Conservation (phyloP, 2,329 filamentous ascomycete species). For the Botrytis tulipae region DNA sequence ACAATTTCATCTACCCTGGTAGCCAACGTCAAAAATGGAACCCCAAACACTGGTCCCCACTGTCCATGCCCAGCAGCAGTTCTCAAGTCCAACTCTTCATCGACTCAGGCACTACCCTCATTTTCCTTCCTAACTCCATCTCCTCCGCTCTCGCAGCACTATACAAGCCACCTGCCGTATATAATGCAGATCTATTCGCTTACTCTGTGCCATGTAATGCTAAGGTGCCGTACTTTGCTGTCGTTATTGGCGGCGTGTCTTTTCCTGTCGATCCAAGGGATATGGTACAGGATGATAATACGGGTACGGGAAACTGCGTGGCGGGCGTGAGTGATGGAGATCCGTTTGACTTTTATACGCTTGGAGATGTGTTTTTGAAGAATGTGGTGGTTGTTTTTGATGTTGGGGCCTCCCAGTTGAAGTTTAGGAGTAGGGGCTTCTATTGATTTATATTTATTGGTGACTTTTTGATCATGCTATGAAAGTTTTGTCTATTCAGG, state of each 20-base stretch:
- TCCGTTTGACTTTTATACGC: constrained; percentile 43
- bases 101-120: constrained; percentile 26
- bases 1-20: constrained; percentile 20
- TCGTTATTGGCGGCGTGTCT: constrained; percentile 25
- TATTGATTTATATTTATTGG: neutral
- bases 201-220: constrained; percentile 25
- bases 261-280: constrained; percentile 24
- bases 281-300: constrained; percentile 24
- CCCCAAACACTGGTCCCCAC: neutral
- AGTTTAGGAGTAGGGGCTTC: constrained; percentile 35
- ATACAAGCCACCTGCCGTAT: constrained; percentile 21
- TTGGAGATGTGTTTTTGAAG: constrained; percentile 52
- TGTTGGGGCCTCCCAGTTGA: constrained; percentile 47
- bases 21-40: neutral
- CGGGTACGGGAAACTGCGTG: constrained; percentile 14
- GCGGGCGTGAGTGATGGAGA: constrained; percentile 32
- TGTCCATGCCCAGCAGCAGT: neutral
- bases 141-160: constrained; percentile 21
- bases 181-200: neutral
- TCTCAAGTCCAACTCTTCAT: constrained; percentile 13
- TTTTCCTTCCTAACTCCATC: constrained; percentile 19
- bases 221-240: constrained; percentile 21
- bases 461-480: neutral
- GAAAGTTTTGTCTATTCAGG: neutral
- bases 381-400: constrained; percentile 52